phyloP scores from a whole-genome alignment of 805 yeast species.

The Ogataea ganodermae region DNA sequence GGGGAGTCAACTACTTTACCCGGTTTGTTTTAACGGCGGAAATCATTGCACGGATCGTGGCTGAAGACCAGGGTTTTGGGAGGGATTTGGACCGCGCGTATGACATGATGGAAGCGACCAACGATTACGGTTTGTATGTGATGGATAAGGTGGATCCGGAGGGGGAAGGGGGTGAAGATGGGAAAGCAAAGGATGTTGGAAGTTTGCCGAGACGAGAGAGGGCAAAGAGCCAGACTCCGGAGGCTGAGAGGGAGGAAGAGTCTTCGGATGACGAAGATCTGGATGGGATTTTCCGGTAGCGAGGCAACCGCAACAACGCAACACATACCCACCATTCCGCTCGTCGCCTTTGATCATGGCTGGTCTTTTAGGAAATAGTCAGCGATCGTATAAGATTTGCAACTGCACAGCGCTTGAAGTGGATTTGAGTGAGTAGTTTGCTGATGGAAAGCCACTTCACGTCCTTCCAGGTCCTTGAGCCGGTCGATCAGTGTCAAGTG shows the following conservation, averaged over 20 bases:
- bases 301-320: too few relatives aligned
- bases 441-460: too few relatives aligned
- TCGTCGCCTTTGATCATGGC: too few relatives aligned
- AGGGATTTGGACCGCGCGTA: conserved; percentile 46
- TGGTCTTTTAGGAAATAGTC: too few relatives aligned
- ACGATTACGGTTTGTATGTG: conserved; percentile 38
- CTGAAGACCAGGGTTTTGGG: conserved; percentile 43
- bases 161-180: background rate
- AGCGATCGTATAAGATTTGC: too few relatives aligned
- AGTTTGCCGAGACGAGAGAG: background rate
- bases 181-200: background rate
- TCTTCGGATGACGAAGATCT: conserved; percentile 13
- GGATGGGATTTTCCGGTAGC: conserved; percentile 7
- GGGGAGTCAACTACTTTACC: conserved; percentile 59
- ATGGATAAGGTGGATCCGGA: conserved; percentile 31
- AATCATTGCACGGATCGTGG: conserved; percentile 50
- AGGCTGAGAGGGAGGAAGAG: conserved; percentile 1
- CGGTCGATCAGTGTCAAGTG: too few relatives aligned
- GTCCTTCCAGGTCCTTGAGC: too few relatives aligned
- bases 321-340: too few relatives aligned
- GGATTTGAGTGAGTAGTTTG: too few relatives aligned
- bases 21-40: conserved; percentile 67
- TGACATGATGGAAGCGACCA: conserved; percentile 46
- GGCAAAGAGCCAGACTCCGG: background rate
- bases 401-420: too few relatives aligned